Conservation (phyloP, 331 rosid genomes). For the Malus hybrid region DNA sequence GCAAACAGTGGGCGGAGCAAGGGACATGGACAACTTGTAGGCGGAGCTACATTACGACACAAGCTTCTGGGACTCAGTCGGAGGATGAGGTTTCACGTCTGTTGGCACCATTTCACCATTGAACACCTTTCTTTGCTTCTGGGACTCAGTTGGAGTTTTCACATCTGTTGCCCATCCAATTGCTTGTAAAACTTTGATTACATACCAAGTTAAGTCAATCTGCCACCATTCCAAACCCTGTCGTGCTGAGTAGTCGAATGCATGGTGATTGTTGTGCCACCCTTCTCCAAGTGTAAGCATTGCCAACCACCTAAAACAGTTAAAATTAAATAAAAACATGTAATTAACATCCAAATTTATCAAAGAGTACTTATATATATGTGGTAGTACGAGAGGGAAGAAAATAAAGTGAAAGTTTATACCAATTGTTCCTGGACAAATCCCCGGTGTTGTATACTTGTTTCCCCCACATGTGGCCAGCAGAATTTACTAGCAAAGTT, state of each 20-base stretch:
- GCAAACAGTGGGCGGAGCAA: too few relatives aligned
- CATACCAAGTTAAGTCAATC: conserved; percentile 70
- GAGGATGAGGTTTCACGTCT: too few relatives aligned
- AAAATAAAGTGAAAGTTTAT: background rate
- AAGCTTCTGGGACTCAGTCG: too few relatives aligned
- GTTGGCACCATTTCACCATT: too few relatives aligned
- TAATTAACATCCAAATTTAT: too few relatives aligned
- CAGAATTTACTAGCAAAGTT: conserved; percentile 73
- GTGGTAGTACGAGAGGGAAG: too few relatives aligned
- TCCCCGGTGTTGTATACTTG: conserved; percentile 67
- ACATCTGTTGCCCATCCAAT: conserved; percentile 62
- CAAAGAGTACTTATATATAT: background rate
- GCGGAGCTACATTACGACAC: too few relatives aligned
- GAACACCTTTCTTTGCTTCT: conserved; percentile 45
- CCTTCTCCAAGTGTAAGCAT: conserved; percentile 7
- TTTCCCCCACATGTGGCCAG: conserved; percentile 75
- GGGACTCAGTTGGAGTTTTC: conserved; percentile 48
- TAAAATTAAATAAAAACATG: too few relatives aligned
- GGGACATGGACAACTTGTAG: too few relatives aligned
- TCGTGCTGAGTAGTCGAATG: conserved; percentile 80
- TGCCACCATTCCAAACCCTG: conserved; percentile 96
- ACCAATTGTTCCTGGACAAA: conserved; percentile 83
- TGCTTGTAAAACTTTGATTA: conserved; percentile 47
- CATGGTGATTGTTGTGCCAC: conserved; percentile 93
- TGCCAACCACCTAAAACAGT: conserved; percentile 57